Evolutionary conservation across 306 rosid species (phyloP).

Genomic region (Inga leiocalycina): DNA sequence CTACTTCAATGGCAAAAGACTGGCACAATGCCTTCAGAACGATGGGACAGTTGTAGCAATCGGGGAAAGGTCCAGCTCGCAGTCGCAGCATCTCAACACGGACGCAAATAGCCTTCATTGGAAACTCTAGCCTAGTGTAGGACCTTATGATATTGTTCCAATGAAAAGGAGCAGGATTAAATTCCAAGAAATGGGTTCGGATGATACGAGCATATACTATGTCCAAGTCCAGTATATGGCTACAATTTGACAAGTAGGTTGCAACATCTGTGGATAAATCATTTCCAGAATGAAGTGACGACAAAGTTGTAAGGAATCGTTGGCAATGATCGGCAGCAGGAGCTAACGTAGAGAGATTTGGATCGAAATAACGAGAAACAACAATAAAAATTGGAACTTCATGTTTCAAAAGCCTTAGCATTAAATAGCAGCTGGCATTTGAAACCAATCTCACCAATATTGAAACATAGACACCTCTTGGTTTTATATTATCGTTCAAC

Average conservation of each 20-base stretch:
- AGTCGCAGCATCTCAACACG: constrained; percentile 46
- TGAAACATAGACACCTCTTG: background rate
- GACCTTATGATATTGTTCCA: constrained; percentile 74
- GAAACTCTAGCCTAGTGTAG: constrained; percentile 58
- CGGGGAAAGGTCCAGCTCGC: constrained; percentile 55
- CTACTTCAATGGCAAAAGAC: constrained; percentile 40
- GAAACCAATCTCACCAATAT: background rate
- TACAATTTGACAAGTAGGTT: constrained; percentile 41
- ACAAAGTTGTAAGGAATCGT: background rate
- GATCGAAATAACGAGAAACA: constrained; percentile 17
- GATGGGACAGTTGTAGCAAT: constrained; percentile 66
- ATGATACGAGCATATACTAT: constrained; percentile 49
- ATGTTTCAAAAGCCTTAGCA: constrained; percentile 33
- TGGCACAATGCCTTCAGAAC: constrained; percentile 59
- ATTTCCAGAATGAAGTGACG: background rate
- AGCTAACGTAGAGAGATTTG: background rate
- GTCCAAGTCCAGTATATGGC: constrained; percentile 38
- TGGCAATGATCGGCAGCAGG: constrained; percentile 28
- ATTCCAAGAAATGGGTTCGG: constrained; percentile 44
- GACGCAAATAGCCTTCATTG: constrained; percentile 45
- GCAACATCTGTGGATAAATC: constrained; percentile 38
- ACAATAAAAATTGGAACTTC: constrained; percentile 2
- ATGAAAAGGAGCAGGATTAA: constrained; percentile 47
- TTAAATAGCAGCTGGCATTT: background rate
- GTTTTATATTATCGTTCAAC: background rate